Evolutionary conservation across 2,329 filamentous ascomycete species (phyloP).

Genomic region (Annulohypoxylon truncatum): DNA sequence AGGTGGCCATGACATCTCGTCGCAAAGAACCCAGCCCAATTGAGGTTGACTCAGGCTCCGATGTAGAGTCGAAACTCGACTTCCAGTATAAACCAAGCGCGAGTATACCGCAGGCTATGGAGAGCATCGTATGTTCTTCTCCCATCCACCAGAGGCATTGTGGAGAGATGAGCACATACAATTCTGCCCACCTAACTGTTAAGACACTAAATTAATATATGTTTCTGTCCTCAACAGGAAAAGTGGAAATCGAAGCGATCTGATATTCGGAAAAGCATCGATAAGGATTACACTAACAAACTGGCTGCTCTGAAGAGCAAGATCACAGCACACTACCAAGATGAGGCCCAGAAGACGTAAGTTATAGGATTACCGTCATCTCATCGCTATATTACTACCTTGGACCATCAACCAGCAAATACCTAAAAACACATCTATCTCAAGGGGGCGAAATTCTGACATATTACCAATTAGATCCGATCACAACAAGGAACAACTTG

Average conservation of each 20-base stretch:
- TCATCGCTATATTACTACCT: not conserved
- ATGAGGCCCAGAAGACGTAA: slow-evolving; percentile 40
- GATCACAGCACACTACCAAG: slow-evolving; percentile 36
- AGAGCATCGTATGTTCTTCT: slow-evolving; percentile 42
- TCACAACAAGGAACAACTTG: slow-evolving; percentile 19
- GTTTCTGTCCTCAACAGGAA: slow-evolving; percentile 32
- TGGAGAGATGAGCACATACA: not conserved
- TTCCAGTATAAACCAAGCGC: slow-evolving; percentile 6
- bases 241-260: slow-evolving; percentile 39
- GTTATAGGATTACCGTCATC: not conserved
- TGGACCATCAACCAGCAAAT: too few species aligned
- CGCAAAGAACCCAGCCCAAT: slow-evolving; percentile 27
- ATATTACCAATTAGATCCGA: slow-evolving; percentile 11
- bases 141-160: not conserved
- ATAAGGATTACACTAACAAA: slow-evolving; percentile 31
- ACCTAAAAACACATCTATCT: not conserved
- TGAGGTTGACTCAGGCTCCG: slow-evolving; percentile 31
- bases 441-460: not conserved
- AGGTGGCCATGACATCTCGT: slow-evolving; percentile 21
- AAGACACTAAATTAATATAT: slow-evolving; percentile 16
- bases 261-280: slow-evolving; percentile 34
- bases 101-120: slow-evolving; percentile 37
- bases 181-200: not conserved
- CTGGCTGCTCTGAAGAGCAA: slow-evolving; percentile 28
- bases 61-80: slow-evolving; percentile 17